Evolutionary conservation across 495 filamentous ascomycete genomes (phyloP).

Genomic region (Evansstolkia leycettana): DNA sequence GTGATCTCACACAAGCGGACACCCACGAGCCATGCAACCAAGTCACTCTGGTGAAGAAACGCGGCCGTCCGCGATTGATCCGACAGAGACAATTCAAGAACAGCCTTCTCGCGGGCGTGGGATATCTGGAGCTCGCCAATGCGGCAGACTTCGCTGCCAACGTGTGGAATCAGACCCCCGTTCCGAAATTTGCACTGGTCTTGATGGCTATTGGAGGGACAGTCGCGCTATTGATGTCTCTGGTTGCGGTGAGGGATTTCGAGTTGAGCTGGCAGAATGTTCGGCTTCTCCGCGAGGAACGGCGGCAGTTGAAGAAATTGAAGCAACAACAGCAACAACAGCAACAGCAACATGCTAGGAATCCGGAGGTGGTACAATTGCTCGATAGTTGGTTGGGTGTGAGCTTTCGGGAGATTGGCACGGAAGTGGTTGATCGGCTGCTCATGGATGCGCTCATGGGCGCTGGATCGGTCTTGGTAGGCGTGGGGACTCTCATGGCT

Average conservation of each 20-base stretch:
- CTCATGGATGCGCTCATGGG: slow-evolving; percentile 36
- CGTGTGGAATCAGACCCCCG: slow-evolving; percentile 37
- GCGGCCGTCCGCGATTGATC: slow-evolving; percentile 10
- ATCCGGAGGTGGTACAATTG: slow-evolving; percentile 6
- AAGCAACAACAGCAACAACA: slow-evolving; percentile 2
- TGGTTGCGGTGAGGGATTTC: slow-evolving; percentile 31
- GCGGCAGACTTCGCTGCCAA: slow-evolving; percentile 42
- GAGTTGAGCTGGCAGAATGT: slow-evolving; percentile 32
- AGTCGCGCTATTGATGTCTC: slow-evolving; percentile 27
- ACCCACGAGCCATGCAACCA: not conserved
- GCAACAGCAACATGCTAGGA: slow-evolving; percentile 6
- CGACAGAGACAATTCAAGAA: slow-evolving; percentile 30
- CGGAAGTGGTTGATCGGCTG: slow-evolving; percentile 34
- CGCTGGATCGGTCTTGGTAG: slow-evolving; percentile 31
- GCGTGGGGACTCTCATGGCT: slow-evolving; percentile 37
- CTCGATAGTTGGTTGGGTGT: slow-evolving; percentile 25
- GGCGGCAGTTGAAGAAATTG: slow-evolving; percentile 14
- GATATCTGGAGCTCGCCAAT: slow-evolving; percentile 40
- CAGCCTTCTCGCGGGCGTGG: slow-evolving; percentile 33
- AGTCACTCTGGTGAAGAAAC: slow-evolving; percentile 11
- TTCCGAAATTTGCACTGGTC: slow-evolving; percentile 29
- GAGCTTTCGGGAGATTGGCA: slow-evolving; percentile 28
- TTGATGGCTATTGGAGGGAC: slow-evolving; percentile 39
- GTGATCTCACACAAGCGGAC: too few relatives aligned
- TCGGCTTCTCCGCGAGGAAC: slow-evolving; percentile 24